Conservation (phyloP, 2,329 filamentous ascomycete genomes). For the Fusarium pseudoanthophilum region DNA sequence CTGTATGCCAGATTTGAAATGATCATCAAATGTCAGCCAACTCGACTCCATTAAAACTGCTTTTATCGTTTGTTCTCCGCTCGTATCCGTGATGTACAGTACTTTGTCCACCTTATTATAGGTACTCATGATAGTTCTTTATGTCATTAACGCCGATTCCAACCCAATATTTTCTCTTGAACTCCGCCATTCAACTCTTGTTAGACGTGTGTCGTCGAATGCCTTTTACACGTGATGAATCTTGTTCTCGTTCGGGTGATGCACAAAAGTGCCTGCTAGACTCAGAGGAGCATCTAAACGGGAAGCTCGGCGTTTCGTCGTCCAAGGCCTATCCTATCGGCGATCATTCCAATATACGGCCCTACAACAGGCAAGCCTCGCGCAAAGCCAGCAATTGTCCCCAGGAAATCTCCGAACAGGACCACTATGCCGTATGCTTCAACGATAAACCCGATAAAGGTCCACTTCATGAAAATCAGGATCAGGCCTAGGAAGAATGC, state of each 20-base stretch:
- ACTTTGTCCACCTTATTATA: conserved; percentile 12
- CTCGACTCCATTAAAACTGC: conserved; percentile 12
- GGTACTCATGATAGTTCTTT: conserved; percentile 16
- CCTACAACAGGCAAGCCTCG: conserved; percentile 86
- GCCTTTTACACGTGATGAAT: conserved; percentile 7
- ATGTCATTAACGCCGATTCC: conserved; percentile 42
- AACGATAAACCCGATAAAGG: conserved; percentile 87
- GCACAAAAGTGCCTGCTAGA: neutral
- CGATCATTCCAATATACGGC: conserved; percentile 79
- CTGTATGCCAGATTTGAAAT: neutral
- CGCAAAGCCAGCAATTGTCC: conserved; percentile 89
- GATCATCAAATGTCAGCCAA: neutral
- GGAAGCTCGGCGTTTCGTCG: conserved; percentile 81
- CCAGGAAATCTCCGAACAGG: conserved; percentile 95
- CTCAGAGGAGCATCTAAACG: conserved; percentile 61
- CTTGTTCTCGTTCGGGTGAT: neutral
- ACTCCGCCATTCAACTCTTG: conserved; percentile 30
- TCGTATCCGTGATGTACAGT: conserved; percentile 17
- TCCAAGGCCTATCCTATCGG: conserved; percentile 77
- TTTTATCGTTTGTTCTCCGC: conserved; percentile 19
- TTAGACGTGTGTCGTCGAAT: conserved; percentile 17
- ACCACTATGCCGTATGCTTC: conserved; percentile 94
- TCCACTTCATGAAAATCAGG: conserved; percentile 90
- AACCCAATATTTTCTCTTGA: conserved; percentile 34
- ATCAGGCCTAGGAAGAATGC: conserved; percentile 86